These are phyloP conservation scores for Peronospora belbahrii DNA, from an alignment of 352 stramenopile species.

Conservation along the genomic window DNA sequence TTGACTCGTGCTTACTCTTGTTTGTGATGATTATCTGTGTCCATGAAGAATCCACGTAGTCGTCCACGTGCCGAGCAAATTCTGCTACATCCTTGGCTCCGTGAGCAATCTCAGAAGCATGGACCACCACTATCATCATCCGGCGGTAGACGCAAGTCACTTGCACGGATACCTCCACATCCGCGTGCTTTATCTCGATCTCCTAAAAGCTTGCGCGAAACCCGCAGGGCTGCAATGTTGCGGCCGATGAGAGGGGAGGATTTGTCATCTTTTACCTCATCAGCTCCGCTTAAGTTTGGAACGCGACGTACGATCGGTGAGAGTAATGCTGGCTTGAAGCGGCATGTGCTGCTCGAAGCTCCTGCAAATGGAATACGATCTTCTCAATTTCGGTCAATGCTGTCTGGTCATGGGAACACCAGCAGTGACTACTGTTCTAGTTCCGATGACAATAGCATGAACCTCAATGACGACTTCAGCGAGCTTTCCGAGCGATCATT, in stretches of 20 bases:
- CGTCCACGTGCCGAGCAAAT: constrained; percentile 46
- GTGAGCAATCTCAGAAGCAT: constrained; percentile 16
- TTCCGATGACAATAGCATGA: constrained; percentile 9
- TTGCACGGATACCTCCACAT: constrained; percentile 12
- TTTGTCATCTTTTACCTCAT: constrained; percentile 13
- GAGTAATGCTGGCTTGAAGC: constrained; percentile 5
- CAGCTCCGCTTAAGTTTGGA: not conserved
- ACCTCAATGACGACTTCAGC: constrained; percentile 12
- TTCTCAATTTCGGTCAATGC: constrained; percentile 3
- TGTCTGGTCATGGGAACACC: constrained; percentile 1
- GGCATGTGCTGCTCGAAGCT: not conserved
- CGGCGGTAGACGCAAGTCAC: constrained; percentile 11
- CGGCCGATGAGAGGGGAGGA: constrained; percentile 16
- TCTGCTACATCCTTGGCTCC: constrained; percentile 51
- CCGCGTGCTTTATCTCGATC: constrained; percentile 11
- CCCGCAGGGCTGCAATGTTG: constrained; percentile 6
- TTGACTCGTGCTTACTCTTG: not conserved
- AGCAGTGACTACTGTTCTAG: constrained; percentile 25
- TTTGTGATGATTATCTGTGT: not conserved
- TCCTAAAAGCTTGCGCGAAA: constrained; percentile 14
- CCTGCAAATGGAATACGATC: constrained; percentile 3
- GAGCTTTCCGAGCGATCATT: constrained; percentile 22
- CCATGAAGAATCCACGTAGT: constrained; percentile 28
- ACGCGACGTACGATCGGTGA: constrained; percentile 3
- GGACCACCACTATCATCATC: not conserved